A percentile compares a stretch with the other conserved stretches of the same genome.
phyloP scores from a whole-genome alignment of 345 rosid species.

The Bruguiera gymnorhiza region DNA sequence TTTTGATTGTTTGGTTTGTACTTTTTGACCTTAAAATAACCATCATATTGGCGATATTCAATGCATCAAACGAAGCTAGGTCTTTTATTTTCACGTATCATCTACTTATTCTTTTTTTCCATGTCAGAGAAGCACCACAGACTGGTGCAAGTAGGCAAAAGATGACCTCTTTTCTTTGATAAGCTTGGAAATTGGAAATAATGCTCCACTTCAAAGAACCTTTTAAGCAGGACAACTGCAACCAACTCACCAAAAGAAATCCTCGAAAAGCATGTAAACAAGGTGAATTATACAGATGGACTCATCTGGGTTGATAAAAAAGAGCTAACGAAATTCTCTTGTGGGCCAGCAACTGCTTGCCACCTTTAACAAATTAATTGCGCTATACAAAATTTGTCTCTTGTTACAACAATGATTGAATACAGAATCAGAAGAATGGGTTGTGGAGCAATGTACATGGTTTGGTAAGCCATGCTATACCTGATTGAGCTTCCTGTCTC shows the following conservation, averaged over 20 bases:
- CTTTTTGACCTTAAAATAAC: too few relatives aligned
- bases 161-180: conserved; percentile 11
- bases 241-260: conserved; percentile 19
- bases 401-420: conserved; percentile 28
- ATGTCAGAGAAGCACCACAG: conserved; percentile 10
- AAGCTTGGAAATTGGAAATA: neutral
- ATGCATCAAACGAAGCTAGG: neutral
- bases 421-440: conserved; percentile 19
- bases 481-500: conserved; percentile 11
- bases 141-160: conserved; percentile 9
- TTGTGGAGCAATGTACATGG: conserved; percentile 16
- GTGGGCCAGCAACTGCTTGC: conserved; percentile 32
- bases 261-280: conserved; percentile 10
- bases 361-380: conserved; percentile 19
- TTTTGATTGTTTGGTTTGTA: too few relatives aligned
- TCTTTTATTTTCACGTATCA: neutral
- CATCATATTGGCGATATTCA: too few relatives aligned
- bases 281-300: neutral
- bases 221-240: conserved; percentile 27
- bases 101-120: conserved; percentile 2
- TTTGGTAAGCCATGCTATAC: conserved; percentile 17
- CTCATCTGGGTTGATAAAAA: too few relatives aligned
- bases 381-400: conserved; percentile 35
- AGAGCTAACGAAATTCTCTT: conserved; percentile 13
- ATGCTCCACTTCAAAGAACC: conserved; percentile 5